Conservation (phyloP, 106 monocot genomes). For the Phalaenopsis equestris region DNA sequence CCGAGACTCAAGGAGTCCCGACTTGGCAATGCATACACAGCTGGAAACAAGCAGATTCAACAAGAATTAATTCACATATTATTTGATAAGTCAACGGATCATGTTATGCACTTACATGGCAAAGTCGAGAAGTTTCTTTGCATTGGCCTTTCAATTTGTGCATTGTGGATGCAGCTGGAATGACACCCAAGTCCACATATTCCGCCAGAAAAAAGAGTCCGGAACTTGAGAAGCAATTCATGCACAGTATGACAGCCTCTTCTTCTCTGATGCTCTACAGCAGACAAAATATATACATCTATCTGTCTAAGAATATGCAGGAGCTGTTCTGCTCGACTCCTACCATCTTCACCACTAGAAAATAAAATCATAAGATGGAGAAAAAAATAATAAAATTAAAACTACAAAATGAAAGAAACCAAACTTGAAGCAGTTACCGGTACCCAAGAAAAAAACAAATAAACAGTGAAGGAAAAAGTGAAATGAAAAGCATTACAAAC, state of each 20-base stretch:
- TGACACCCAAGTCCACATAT: constrained; percentile 48
- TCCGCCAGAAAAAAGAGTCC: constrained; percentile 79
- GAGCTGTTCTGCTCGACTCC: constrained; percentile 90
- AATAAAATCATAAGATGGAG: background rate
- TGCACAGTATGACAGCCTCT: constrained; percentile 80
- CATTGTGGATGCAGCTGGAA: constrained; percentile 35
- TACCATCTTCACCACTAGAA: constrained; percentile 94
- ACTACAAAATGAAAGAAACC: background rate
- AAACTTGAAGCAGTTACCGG: background rate
- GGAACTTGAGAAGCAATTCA: constrained; percentile 80
- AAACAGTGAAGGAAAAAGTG: background rate
- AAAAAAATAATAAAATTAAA: background rate
- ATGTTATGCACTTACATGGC: constrained; percentile 49
- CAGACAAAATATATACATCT: constrained; percentile 82
- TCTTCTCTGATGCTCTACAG: constrained; percentile 82
- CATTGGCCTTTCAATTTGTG: constrained; percentile 29
- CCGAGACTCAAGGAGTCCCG: constrained; percentile 86
- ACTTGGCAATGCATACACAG: constrained; percentile 89
- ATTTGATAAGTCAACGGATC: background rate
- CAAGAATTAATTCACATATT: background rate
- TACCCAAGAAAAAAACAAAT: background rate
- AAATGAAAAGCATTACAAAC: background rate
- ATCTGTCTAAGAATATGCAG: constrained; percentile 90
- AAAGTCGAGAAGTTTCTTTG: constrained; percentile 70
- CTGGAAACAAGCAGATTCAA: constrained; percentile 29